phyloP scores from a whole-genome alignment of 2,329 filamentous ascomycete species.

The Pseudogymnoascus sp. region DNA sequence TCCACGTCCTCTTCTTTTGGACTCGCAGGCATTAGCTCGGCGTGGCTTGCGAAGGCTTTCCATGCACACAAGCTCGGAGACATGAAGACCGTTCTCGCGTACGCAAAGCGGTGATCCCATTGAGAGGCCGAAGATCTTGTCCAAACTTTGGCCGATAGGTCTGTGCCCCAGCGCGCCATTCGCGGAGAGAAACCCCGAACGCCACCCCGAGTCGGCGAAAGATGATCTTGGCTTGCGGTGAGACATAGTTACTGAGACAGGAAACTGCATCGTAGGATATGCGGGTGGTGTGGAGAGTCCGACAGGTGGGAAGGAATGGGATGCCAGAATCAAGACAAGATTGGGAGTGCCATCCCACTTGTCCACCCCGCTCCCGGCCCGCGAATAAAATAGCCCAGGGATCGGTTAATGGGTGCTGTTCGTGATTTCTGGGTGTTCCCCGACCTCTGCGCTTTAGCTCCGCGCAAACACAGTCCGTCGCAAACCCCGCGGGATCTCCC shows the following conservation, averaged over 20 bases:
- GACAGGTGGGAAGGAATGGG: neutral
- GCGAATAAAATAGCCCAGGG: neutral
- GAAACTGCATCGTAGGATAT: neutral
- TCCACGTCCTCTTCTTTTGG: neutral
- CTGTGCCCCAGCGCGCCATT: neutral
- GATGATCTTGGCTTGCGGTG: neutral
- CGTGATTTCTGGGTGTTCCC: neutral
- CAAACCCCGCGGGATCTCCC: neutral
- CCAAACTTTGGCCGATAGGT: neutral
- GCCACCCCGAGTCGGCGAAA: neutral
- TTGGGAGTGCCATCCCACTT: neutral
- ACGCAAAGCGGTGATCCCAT: neutral
- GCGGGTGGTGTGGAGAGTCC: neutral
- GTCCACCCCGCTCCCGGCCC: neutral
- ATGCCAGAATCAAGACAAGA: neutral
- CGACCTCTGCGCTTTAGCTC: neutral
- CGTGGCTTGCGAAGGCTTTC: neutral
- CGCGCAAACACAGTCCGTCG: neutral
- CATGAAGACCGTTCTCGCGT: neutral
- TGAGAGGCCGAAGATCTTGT: neutral
- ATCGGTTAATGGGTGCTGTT: no score
- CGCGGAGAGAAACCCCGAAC: neutral
- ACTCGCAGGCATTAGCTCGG: neutral
- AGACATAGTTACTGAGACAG: neutral
- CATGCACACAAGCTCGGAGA: neutral